A percentile compares a stretch with the other conserved stretches of the same genome.
Conservation (phyloP, 805 yeast species). For the Lachancea meyersii region DNA sequence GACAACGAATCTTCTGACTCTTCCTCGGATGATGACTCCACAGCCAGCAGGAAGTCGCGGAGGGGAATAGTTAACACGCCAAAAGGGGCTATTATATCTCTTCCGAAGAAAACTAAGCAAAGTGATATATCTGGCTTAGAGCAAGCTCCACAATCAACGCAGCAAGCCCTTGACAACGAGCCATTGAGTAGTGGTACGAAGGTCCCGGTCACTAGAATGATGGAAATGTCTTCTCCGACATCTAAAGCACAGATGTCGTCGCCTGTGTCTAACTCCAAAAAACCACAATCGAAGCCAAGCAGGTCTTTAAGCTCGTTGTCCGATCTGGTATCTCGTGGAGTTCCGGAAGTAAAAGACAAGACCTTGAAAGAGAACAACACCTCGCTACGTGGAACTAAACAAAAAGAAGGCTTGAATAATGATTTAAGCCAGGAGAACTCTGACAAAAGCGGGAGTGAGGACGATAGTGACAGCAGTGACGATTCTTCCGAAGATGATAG, state of each 20-base stretch:
- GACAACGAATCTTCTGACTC: slow-evolving; percentile 20
- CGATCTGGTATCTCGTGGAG: slow-evolving; percentile 56
- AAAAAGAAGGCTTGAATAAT: slow-evolving; percentile 11
- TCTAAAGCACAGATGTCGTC: slow-evolving; percentile 3
- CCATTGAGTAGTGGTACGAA: slow-evolving; percentile 11
- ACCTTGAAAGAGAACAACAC: slow-evolving; percentile 13
- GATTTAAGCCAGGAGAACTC: slow-evolving; percentile 20
- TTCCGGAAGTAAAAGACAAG: slow-evolving; percentile 59
- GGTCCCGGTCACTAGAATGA: slow-evolving; percentile 14
- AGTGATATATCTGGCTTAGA: slow-evolving; percentile 16
- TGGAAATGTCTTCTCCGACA: slow-evolving; percentile 16
- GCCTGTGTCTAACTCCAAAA: background rate
- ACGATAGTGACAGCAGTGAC: slow-evolving; percentile 18
- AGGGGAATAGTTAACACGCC: slow-evolving; percentile 46
- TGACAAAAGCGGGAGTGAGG: slow-evolving; percentile 25
- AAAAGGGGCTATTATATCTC: slow-evolving; percentile 26
- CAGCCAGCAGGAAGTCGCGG: slow-evolving; percentile 30
- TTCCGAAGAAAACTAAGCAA: slow-evolving; percentile 14
- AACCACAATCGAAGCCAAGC: slow-evolving; percentile 24
- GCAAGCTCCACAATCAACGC: slow-evolving; percentile 22
- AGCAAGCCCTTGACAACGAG: slow-evolving; percentile 7
- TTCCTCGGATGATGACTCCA: slow-evolving; percentile 23
- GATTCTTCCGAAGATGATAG: slow-evolving; percentile 25
- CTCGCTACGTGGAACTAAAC: background rate
- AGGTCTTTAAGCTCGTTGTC: slow-evolving; percentile 47